These are phyloP conservation scores for Pouteria campechiana DNA, from an alignment of 179 eudicot genomes.

Conservation along the genomic window DNA sequence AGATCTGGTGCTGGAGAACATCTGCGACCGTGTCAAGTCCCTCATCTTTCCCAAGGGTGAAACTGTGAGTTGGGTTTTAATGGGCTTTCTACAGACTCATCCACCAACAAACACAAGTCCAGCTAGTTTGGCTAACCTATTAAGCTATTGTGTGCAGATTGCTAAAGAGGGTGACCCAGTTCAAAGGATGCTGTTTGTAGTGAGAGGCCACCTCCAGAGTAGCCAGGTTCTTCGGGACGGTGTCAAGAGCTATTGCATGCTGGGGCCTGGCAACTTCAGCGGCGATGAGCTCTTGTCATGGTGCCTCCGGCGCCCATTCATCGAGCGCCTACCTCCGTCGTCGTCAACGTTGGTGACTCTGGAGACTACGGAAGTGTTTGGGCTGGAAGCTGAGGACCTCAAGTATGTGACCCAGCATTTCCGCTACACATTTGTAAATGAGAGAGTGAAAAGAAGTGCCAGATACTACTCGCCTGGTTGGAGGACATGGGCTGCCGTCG, in stretches of 20 bases:
- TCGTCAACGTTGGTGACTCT: conserved; percentile 73
- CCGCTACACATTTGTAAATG: conserved; percentile 79
- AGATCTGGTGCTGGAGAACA: conserved; percentile 79
- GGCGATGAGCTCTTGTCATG: conserved; percentile 95
- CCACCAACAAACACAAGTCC: no score
- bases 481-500: conserved; percentile 99
- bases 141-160: conserved; percentile 24
- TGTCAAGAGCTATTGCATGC: conserved; percentile 82
- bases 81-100: no score
- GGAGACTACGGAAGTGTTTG: conserved; percentile 95
- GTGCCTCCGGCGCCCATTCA: conserved; percentile 79
- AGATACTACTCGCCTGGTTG: conserved; percentile 94
- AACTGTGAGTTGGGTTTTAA: conserved; percentile 40
- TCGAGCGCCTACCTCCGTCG: conserved; percentile 86
- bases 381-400: conserved; percentile 78
- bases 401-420: conserved; percentile 96
- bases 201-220: conserved; percentile 91
- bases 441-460: conserved; percentile 86
- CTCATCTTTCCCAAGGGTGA: conserved; percentile 92
- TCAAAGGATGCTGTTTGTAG: conserved; percentile 80
- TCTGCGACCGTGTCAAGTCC: conserved; percentile 93
- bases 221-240: conserved; percentile 83
- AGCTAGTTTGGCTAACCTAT: no score
- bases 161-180: conserved; percentile 95
- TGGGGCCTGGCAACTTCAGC: conserved; percentile 96